Percentiles rank a stretch among this genome's conserved stretches.
Conservation (phyloP, 106 monocot species). For the Apostasia shenzhenica region DNA sequence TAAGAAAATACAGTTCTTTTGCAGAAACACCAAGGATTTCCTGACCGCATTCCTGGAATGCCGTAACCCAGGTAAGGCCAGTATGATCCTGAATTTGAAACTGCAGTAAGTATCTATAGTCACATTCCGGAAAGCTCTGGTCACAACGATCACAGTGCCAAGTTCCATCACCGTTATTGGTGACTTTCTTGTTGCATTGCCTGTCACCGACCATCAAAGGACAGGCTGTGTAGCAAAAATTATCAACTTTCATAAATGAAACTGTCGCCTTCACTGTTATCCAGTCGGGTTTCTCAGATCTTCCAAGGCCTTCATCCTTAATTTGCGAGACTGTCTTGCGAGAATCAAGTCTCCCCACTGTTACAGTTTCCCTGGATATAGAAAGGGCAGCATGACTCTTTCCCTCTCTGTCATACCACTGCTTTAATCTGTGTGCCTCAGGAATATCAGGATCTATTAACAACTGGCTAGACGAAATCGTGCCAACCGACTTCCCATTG, state of each 20-base stretch:
- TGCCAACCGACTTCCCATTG: constrained; percentile 62
- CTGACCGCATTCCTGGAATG: constrained; percentile 79
- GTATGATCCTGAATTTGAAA: constrained; percentile 92
- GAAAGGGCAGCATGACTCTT: constrained; percentile 41
- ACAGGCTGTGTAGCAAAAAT: constrained; percentile 86
- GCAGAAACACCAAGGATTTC: constrained; percentile 68
- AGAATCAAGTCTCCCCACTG: constrained; percentile 40
- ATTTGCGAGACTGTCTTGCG: constrained; percentile 77
- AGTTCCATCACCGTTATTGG: constrained; percentile 82
- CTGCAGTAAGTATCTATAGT: constrained; percentile 68
- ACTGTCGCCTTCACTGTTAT: constrained; percentile 62
- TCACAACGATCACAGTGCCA: constrained; percentile 91
- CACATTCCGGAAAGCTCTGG: constrained; percentile 61
- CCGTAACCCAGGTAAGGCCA: constrained; percentile 67
- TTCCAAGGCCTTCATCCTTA: constrained; percentile 81
- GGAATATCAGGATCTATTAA: constrained; percentile 80
- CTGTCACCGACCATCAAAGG: constrained; percentile 53
- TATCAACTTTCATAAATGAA: constrained; percentile 63
- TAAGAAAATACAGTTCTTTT: constrained; percentile 56
- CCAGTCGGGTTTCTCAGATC: constrained; percentile 79
- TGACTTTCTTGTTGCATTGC: constrained; percentile 83
- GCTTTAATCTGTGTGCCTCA: constrained; percentile 39
- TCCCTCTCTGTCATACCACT: constrained; percentile 75
- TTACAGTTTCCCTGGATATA: constrained; percentile 42
- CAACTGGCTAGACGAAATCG: constrained; percentile 58